Conservation (phyloP, 75 land plant genomes). For the Larix kaempferi region DNA sequence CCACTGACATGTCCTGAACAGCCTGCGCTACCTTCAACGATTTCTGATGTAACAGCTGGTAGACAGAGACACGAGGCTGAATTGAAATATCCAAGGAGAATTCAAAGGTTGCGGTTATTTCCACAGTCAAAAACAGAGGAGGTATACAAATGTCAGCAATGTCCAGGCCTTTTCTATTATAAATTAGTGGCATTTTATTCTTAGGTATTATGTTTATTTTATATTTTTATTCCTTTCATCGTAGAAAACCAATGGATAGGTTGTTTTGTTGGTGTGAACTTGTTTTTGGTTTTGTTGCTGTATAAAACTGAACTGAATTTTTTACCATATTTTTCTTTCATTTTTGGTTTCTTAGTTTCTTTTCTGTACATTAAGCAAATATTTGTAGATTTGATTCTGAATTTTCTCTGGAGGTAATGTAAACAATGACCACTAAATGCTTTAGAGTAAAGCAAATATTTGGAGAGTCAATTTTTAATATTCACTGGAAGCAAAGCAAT, state of each 20-base stretch:
- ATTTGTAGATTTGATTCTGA: no score
- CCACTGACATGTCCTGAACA: slow-evolving; percentile 65
- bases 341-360: not conserved
- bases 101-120: slow-evolving; percentile 73
- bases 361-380: no score
- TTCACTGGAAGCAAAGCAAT: no score
- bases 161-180: slow-evolving; percentile 1
- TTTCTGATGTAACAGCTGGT: slow-evolving; percentile 35
- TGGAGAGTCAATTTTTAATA: no score
- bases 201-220: not conserved
- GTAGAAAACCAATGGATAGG: not conserved
- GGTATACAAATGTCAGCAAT: slow-evolving; percentile 8
- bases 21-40: slow-evolving; percentile 27
- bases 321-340: not conserved
- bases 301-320: not conserved
- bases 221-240: not conserved
- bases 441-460: no score
- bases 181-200: not conserved
- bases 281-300: not conserved
- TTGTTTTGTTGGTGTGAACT: not conserved
- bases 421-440: no score
- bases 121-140: slow-evolving; percentile 78
- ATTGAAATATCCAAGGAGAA: slow-evolving; percentile 68
- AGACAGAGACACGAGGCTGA: slow-evolving; percentile 79
- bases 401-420: no score